Evolutionary conservation across 2,329 filamentous ascomycete species (phyloP).

Genomic region (Fusarium verrucosum): DNA sequence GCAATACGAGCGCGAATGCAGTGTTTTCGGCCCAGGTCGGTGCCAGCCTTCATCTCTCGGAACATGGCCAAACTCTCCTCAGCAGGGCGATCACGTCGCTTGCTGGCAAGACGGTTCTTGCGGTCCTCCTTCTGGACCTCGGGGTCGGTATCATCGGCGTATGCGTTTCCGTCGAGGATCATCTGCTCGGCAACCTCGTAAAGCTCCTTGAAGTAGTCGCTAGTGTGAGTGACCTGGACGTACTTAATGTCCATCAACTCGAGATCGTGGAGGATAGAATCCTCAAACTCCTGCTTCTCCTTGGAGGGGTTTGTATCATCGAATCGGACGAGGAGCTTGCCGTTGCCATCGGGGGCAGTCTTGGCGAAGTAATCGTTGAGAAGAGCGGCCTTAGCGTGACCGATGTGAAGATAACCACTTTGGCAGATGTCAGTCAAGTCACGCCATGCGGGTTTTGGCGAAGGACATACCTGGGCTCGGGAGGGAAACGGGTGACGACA

Average conservation of each 20-base stretch:
- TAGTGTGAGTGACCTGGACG: conserved; percentile 87
- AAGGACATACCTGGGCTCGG: conserved; percentile 81
- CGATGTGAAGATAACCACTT: conserved; percentile 89
- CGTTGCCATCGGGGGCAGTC: conserved; percentile 89
- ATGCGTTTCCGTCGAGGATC: conserved; percentile 87
- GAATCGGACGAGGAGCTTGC: conserved; percentile 89
- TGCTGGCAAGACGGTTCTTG: conserved; percentile 83
- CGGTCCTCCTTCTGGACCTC: conserved; percentile 88
- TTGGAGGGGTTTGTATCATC: conserved; percentile 98
- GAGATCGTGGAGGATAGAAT: conserved; percentile 91
- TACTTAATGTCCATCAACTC: conserved; percentile 91
- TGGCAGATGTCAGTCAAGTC: conserved; percentile 24
- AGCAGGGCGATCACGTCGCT: conserved; percentile 77
- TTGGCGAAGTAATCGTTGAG: conserved; percentile 98
- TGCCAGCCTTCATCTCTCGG: conserved; percentile 91
- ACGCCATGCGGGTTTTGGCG: conserved; percentile 4
- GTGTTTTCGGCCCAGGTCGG: conserved; percentile 80
- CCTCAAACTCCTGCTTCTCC: conserved; percentile 96
- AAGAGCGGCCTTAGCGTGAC: conserved; percentile 91
- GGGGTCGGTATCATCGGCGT: conserved; percentile 92
- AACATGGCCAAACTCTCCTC: conserved; percentile 89
- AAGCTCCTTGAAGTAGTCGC: conserved; percentile 93
- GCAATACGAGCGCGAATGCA: conserved; percentile 97
- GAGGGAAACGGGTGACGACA: conserved; percentile 91
- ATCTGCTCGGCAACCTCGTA: conserved; percentile 86